Evolutionary conservation across 805 yeast species (phyloP).

Genomic region (Brettanomyces anomalus): DNA sequence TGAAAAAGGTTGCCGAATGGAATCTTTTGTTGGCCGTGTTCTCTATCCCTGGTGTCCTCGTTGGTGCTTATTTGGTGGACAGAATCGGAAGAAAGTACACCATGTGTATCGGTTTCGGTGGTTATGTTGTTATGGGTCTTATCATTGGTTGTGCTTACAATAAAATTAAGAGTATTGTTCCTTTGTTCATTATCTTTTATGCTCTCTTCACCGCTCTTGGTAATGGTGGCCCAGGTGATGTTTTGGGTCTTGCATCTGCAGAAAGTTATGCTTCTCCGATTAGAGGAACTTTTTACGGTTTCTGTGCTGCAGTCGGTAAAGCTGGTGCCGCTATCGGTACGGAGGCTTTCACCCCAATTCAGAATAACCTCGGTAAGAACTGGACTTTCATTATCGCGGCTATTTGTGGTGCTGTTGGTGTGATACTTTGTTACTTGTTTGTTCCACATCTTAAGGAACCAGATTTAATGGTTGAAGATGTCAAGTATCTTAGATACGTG

Average conservation of each 20-base stretch:
- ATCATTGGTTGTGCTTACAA: constrained; percentile 60
- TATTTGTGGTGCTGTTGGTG: constrained; percentile 57
- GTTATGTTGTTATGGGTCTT: constrained; percentile 63
- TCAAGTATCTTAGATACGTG: constrained; percentile 37
- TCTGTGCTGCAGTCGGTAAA: constrained; percentile 74
- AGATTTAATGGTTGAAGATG: constrained; percentile 46
- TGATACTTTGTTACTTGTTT: constrained; percentile 46
- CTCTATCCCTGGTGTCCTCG: constrained; percentile 62
- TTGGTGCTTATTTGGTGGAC: constrained; percentile 62
- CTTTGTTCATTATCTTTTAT: constrained; percentile 61
- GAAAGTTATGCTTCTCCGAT: constrained; percentile 72
- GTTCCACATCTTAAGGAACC: constrained; percentile 64
- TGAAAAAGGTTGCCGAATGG: constrained; percentile 65
- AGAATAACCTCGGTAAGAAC: constrained; percentile 48
- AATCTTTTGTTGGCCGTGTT: constrained; percentile 54
- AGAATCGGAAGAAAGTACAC: constrained; percentile 64
- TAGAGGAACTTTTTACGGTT: constrained; percentile 67
- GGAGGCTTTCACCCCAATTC: constrained; percentile 60
- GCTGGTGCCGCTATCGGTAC: constrained; percentile 84
- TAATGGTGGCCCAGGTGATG: constrained; percentile 73
- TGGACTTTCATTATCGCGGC: constrained; percentile 84
- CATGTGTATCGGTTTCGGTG: constrained; percentile 60
- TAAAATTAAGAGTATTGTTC: constrained; percentile 45
- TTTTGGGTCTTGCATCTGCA: constrained; percentile 57
- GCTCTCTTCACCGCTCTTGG: constrained; percentile 66